Percentiles rank a stretch among this genome's conserved stretches.
Evolutionary conservation across 768 basidiomycete species (phyloP).

Genomic region (Trametes cubensis): DNA sequence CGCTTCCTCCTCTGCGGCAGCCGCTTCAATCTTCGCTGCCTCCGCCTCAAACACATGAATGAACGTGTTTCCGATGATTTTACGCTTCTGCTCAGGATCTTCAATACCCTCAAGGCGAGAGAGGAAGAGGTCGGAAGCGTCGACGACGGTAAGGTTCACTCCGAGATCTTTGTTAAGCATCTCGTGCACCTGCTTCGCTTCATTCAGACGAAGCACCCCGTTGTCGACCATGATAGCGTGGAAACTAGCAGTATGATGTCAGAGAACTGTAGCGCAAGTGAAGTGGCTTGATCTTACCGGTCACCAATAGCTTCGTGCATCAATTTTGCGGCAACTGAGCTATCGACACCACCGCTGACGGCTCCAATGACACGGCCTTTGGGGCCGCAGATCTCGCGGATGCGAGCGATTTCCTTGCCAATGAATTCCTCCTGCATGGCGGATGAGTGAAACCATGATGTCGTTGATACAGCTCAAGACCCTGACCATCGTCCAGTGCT

Average conservation of each 20-base stretch:
- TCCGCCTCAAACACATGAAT: conserved; percentile 98
- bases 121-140: conserved; percentile 93
- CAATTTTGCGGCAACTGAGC: conserved; percentile 96
- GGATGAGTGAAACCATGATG: background rate
- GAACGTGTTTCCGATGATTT: conserved; percentile 98
- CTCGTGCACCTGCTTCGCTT: conserved; percentile 86
- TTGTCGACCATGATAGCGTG: conserved; percentile 99
- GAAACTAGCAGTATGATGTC: conserved; percentile 58
- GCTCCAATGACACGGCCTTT: conserved; percentile 97
- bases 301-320: conserved; percentile 99
- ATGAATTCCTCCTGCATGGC: conserved; percentile 87
- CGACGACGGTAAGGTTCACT: conserved; percentile 94
- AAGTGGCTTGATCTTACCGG: conserved; percentile 52
- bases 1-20: conserved; percentile 74
- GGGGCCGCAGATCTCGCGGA: conserved; percentile 90
- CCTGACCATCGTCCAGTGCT: conserved; percentile 91
- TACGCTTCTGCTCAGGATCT: conserved; percentile 96
- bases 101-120: conserved; percentile 86
- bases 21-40: conserved; percentile 84
- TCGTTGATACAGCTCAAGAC: background rate
- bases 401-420: conserved; percentile 92
- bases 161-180: conserved; percentile 95
- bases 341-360: conserved; percentile 96
- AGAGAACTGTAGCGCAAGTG: background rate
- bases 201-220: conserved; percentile 91